Conservation (phyloP, 345 rosid genomes). For the Anastatica hierochuntica region DNA sequence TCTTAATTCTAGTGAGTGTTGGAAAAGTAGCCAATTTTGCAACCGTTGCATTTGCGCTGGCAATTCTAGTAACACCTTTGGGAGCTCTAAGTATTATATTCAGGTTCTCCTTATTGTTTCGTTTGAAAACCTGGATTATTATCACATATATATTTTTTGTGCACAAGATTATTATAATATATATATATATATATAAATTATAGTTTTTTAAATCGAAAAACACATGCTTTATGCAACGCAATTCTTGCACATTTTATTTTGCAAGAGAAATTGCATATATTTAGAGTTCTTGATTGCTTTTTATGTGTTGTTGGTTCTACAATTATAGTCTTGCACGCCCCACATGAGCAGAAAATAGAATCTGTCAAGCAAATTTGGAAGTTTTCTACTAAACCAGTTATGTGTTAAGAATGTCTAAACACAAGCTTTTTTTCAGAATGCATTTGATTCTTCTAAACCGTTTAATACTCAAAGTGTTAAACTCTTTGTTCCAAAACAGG, state of each 20-base stretch:
- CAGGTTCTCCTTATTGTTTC: too few relatives aligned
- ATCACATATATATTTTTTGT: too few relatives aligned
- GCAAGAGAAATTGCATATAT: constrained; percentile 64
- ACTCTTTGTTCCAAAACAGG: constrained; percentile 33
- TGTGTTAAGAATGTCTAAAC: neutral
- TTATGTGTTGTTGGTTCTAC: constrained; percentile 85
- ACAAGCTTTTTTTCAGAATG: too few relatives aligned
- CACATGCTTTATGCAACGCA: constrained; percentile 59
- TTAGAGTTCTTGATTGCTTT: constrained; percentile 73
- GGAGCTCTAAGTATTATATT: constrained; percentile 95
- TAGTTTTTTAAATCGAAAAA: constrained; percentile 9
- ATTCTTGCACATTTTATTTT: constrained; percentile 87
- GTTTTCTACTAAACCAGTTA: constrained; percentile 82
- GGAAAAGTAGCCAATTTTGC: constrained; percentile 98
- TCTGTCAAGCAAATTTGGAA: constrained; percentile 80
- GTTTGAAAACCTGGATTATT: too few relatives aligned
- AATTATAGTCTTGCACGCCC: constrained; percentile 81
- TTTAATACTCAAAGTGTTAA: neutral
- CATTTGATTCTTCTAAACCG: neutral
- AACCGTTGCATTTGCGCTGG: constrained; percentile 92
- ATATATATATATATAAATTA: neutral
- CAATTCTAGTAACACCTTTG: constrained; percentile 88
- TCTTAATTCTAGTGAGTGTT: constrained; percentile 50
- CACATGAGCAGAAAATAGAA: constrained; percentile 57
- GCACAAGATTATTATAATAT: too few relatives aligned